Percentiles rank a stretch among this genome's conserved stretches.
Conservation (phyloP, 257 asterid species). For the Agastache rugosa region DNA sequence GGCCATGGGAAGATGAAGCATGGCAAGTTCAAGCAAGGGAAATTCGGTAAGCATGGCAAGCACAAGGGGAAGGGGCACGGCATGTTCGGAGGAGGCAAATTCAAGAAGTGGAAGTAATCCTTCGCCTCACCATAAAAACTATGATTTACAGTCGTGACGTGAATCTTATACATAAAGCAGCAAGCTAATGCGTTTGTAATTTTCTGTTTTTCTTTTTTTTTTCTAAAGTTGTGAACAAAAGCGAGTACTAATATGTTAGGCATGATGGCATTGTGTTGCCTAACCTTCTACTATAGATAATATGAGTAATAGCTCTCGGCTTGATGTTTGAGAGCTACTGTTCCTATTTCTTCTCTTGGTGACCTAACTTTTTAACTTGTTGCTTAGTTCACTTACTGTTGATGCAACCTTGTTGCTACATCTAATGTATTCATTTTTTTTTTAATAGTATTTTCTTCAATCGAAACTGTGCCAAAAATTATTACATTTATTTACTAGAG, state of each 20-base stretch:
- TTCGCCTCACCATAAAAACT: background rate
- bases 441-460: background rate
- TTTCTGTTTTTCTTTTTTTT: background rate
- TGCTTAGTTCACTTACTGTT: background rate
- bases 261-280: conserved; percentile 23
- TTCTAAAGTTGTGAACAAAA: background rate
- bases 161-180: conserved; percentile 34
- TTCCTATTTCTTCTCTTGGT: background rate
- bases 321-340: conserved; percentile 6
- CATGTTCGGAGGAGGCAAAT: conserved; percentile 61
- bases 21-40: conserved; percentile 55
- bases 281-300: background rate
- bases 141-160: background rate
- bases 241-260: conserved; percentile 31
- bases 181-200: conserved; percentile 29
- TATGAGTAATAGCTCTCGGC: conserved; percentile 23
- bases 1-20: conserved; percentile 71
- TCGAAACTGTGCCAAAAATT: background rate
- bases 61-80: conserved; percentile 46
- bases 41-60: conserved; percentile 51
- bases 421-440: background rate
- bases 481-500: background rate
- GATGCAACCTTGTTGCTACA: background rate
- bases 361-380: background rate
- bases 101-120: conserved; percentile 91